Evolutionary conservation across 768 basidiomycete species (phyloP).

Genomic region (Trametopsis cervina): DNA sequence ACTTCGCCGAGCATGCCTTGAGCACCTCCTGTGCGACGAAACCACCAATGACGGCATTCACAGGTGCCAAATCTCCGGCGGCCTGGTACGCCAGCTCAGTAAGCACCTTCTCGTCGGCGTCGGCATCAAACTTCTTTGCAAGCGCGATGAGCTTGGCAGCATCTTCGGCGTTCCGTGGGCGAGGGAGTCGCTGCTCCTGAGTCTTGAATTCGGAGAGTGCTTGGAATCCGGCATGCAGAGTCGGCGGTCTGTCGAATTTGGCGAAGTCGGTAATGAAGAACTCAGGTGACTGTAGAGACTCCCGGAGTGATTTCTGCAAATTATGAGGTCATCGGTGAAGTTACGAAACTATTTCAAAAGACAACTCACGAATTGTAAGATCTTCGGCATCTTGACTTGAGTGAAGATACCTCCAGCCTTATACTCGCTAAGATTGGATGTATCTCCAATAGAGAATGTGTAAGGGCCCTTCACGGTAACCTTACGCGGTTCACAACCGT

Average conservation of each 20-base stretch:
- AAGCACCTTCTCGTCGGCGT: constrained; percentile 76
- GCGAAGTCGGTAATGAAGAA: constrained; percentile 94
- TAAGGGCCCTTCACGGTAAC: constrained; percentile 94
- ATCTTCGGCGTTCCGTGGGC: constrained; percentile 77
- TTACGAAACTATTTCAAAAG: neutral
- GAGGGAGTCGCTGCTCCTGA: constrained; percentile 63
- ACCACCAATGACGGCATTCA: constrained; percentile 91
- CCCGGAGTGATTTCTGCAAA: constrained; percentile 83
- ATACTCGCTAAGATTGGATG: constrained; percentile 69
- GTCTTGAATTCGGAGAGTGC: constrained; percentile 76
- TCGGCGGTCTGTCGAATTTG: constrained; percentile 89
- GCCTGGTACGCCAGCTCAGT: constrained; percentile 89
- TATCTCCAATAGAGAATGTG: constrained; percentile 95
- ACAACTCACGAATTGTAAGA: constrained; percentile 80
- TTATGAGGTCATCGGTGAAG: neutral
- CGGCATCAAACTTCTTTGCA: constrained; percentile 70
- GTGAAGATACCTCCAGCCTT: constrained; percentile 89
- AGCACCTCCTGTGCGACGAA: constrained; percentile 98
- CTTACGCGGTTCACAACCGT: constrained; percentile 88
- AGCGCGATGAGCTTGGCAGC: constrained; percentile 64
- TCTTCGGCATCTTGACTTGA: constrained; percentile 99
- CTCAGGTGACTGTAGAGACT: constrained; percentile 77
- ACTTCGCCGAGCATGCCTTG: constrained; percentile 96
- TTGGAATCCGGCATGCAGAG: constrained; percentile 92
- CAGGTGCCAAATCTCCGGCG: constrained; percentile 80